Evolutionary conservation across 805 yeast genomes (phyloP), one percentile per base, ranked within the genome.

Genomic region (Starmerella tilneyi): DNA sequence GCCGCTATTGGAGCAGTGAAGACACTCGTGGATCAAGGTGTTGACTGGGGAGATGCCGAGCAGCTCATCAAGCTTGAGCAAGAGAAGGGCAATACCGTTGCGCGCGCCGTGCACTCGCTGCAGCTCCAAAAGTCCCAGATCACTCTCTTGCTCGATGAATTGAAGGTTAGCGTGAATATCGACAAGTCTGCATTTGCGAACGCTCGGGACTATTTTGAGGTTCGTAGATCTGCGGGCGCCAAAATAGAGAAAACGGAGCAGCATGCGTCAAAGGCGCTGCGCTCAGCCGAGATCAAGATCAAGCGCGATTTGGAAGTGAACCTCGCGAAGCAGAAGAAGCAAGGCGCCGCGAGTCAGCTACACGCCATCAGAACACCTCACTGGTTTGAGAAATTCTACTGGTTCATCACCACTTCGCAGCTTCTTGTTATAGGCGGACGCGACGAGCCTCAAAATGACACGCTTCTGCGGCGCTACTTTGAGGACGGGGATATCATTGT

Each of bases 11-110:
- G 59, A 7, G 79, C 82, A 2, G 82, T 89, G 4, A 81, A 79
- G 47, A 65, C 68, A 1, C 64, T 85, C 44, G 50, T 86, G 4
- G 78, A 80, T 45, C 92, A 84, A 58, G 88, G 84, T 51, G 84
- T 85, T 84, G 96, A 89, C 60, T 89, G 98, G 98, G 74, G 75
- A 34, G 81, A 84, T 49, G 88, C 88, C 50, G 95, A 82, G 59
- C 76, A 78, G 50, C 63, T 81, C 46, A 78, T 89, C 42, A 65
- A 72, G 39, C 69, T 77, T 41, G 94, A 89, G 57, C 79, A 84
- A 54, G 62, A 67, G 1, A 73, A 79, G 54, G 79, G 80, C 1
- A 83, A 79, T 54, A 62, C 65, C 5, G 67, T 78, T 45, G 95
- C 96, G 0, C 63, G 67, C 29, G 55, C 69, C 46, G 81, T 88